Evolutionary conservation across 176 grass and related monocot species (phyloP).

Genomic region (Elymus sibiricus): DNA sequence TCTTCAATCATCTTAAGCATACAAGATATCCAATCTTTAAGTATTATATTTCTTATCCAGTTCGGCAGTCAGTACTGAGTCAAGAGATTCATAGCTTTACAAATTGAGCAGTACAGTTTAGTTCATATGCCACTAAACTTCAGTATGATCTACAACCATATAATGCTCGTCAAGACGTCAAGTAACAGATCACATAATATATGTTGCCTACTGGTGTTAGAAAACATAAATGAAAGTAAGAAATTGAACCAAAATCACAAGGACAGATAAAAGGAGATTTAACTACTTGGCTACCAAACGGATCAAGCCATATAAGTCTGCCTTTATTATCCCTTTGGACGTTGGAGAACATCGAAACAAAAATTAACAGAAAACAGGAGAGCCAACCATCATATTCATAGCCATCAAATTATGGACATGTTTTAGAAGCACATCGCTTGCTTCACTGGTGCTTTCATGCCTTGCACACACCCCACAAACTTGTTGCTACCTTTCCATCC

Average conservation of each 20-base stretch:
- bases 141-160: neutral
- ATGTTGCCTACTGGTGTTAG: neutral
- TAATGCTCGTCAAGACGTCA: neutral
- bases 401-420: neutral
- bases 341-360: neutral
- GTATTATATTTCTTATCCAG: neutral
- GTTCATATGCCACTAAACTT: neutral
- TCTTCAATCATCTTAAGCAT: neutral
- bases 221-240: neutral
- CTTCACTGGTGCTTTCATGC: constrained; percentile 40
- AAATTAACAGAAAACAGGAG: neutral
- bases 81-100: too few species aligned
- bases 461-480: constrained; percentile 32
- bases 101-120: too few species aligned
- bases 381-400: too few species aligned
- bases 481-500: constrained; percentile 59
- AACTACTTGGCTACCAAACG: neutral
- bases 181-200: neutral
- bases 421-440: constrained; percentile 48
- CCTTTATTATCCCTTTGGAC: neutral
- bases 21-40: neutral
- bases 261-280: neutral
- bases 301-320: neutral
- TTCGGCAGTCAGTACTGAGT: neutral
- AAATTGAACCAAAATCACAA: neutral